Base-by-base conservation (phyloP, 2,329 filamentous ascomycete species). In the Davidsoniella virescens region DNA sequence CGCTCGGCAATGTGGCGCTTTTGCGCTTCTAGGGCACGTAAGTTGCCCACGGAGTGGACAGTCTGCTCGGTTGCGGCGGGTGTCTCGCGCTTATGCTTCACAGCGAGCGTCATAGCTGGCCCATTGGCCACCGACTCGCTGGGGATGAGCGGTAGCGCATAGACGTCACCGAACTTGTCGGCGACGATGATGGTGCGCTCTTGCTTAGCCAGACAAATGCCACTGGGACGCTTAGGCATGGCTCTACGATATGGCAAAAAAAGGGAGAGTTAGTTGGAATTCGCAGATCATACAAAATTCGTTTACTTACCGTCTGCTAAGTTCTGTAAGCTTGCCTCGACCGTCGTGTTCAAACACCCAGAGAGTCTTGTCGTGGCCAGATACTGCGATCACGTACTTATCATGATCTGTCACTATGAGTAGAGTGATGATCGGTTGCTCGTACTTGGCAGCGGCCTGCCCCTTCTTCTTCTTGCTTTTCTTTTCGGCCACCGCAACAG, bases 101-200 rank as follows among this genome's bases (percentile, higher is more conserved):
- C 52, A 18, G 52, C 44, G 17, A 55, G 53, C 3, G 54, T 38
- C 26, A 56, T 49, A 29, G 59, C 50, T 36, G 54, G 53, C 39
- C 53, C 51, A 56, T 41, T 44, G 57, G 55, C 17, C 12, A 56
- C 49, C 17, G 56, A 50, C 14, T 53, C 44, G 40, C 52, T 49
- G 50, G 59, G 59, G 42, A 87, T 62, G 2, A 96, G 70, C 12
- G 92, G 90, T 6, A 98, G 66, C 9, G 84, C 76, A 65, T 94
- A 96, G 54, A 95, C 90, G 63, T 98, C 92, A 56, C 92, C 92
- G 60, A 96, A 96, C 64, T 98, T 98, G 69, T 98, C 92, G 48
- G 80, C 90, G 54, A 78, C 80, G 52, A 96, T 66, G 55, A 98
- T 85, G 7, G 79, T 84, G 41, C 72, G 70, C 54, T 77, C 72